These are phyloP conservation scores for Cicer chorassanicum DNA, from an alignment of 306 rosid species.

Conservation along the genomic window DNA sequence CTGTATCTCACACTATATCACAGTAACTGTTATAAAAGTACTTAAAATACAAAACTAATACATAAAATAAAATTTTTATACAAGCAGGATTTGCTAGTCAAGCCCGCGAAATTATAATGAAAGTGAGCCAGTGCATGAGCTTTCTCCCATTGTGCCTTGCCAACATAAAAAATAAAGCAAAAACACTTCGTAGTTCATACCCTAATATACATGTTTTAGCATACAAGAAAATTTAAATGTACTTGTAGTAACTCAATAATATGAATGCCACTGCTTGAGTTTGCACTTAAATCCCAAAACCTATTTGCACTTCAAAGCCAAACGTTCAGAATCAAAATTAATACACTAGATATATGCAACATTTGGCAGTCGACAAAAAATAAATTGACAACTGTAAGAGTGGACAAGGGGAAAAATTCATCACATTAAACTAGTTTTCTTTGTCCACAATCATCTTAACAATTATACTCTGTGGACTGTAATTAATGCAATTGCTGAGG, in stretches of 20 bases:
- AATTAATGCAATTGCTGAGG: background rate
- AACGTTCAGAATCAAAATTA: background rate
- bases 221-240: slow-evolving; percentile 9
- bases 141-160: slow-evolving; percentile 6
- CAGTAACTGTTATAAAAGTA: background rate
- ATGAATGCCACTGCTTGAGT: background rate
- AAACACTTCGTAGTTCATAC: slow-evolving; percentile 20
- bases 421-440: background rate
- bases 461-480: background rate
- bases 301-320: background rate
- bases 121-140: background rate
- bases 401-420: background rate
- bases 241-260: slow-evolving; percentile 5
- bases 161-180: slow-evolving; percentile 20
- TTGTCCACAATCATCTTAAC: background rate
- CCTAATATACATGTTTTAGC: background rate
- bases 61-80: slow-evolving; percentile 1
- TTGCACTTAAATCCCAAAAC: slow-evolving; percentile 26
- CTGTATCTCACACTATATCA: background rate
- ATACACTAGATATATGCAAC: background rate
- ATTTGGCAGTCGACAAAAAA: slow-evolving; percentile 6
- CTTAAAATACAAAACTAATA: background rate
- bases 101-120: slow-evolving; percentile 7
- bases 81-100: slow-evolving; percentile 11
- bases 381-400: slow-evolving; percentile 18